A percentile compares a stretch with the other conserved stretches of the same genome.
Evolutionary conservation across 768 basidiomycete genomes (phyloP).

Genomic region (Gelatoporia subvermispora): DNA sequence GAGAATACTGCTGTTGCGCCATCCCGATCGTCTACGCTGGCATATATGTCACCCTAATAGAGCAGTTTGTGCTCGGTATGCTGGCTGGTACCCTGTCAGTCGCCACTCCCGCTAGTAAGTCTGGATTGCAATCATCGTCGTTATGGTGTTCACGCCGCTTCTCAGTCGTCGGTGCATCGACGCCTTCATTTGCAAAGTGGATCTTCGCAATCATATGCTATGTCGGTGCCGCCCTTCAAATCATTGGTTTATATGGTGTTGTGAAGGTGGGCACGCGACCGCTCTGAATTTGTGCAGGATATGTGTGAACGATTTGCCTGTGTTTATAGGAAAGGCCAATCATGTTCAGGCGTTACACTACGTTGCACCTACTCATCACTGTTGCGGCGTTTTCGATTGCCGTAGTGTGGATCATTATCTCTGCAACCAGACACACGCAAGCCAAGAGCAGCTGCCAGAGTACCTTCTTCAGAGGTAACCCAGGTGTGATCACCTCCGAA

Average conservation of each 20-base stretch:
- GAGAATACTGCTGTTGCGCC: constrained; percentile 91
- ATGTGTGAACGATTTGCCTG: not conserved
- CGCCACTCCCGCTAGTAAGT: constrained; percentile 76
- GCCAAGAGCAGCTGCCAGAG: constrained; percentile 64
- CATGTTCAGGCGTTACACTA: constrained; percentile 64
- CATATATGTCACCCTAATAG: constrained; percentile 72
- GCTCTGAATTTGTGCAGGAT: not conserved
- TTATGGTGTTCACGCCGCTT: not conserved
- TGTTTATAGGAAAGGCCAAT: constrained; percentile 56
- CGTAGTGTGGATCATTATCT: constrained; percentile 77
- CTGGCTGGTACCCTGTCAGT: constrained; percentile 69
- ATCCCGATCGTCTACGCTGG: constrained; percentile 89
- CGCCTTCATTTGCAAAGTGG: constrained; percentile 70
- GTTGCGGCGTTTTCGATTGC: constrained; percentile 68
- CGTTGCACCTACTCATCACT: constrained; percentile 52
- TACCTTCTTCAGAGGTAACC: constrained; percentile 46
- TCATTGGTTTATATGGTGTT: constrained; percentile 85
- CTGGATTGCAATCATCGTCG: not conserved
- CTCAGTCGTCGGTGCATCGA: constrained; percentile 80
- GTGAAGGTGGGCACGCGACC: constrained; percentile 49
- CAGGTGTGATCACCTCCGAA: constrained; percentile 36
- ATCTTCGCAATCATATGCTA: constrained; percentile 77
- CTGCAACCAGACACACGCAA: constrained; percentile 68
- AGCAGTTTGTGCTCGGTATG: constrained; percentile 69
- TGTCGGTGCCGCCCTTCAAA: constrained; percentile 67